These are phyloP conservation scores for Citrus inodora DNA, from an alignment of 345 rosid genomes.

Conservation along the genomic window DNA sequence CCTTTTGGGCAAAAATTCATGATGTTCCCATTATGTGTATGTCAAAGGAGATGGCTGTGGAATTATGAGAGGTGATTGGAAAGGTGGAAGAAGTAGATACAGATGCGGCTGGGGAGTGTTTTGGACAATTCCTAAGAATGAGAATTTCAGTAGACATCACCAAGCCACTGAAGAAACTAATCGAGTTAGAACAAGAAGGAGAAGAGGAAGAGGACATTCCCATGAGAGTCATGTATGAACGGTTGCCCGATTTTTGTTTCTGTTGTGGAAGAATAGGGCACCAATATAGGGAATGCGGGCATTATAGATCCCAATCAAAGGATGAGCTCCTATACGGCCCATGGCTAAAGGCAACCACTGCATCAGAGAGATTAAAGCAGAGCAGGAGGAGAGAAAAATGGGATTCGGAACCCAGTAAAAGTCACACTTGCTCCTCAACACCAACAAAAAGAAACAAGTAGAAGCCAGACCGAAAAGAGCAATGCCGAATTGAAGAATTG, in stretches of 20 bases:
- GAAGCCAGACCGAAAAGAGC: fast-evolving
- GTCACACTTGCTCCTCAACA: too few species aligned
- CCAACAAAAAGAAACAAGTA: too few species aligned
- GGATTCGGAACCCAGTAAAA: too few species aligned
- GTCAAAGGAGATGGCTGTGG: not conserved
- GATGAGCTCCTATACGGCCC: too few species aligned
- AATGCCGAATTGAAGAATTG: fast-evolving
- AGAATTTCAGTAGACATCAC: not conserved
- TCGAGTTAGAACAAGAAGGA: not conserved
- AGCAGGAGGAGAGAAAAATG: too few species aligned
- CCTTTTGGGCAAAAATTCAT: not conserved
- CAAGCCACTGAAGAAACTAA: not conserved
- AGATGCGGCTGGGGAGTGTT: not conserved
- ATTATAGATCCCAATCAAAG: too few species aligned
- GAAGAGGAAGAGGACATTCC: not conserved
- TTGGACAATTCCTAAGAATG: not conserved
- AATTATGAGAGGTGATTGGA: not conserved
- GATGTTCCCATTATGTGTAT: not conserved
- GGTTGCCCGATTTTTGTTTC: not conserved
- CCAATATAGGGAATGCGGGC: too few species aligned
- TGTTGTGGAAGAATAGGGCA: not conserved
- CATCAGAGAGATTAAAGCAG: too few species aligned
- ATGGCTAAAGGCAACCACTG: too few species aligned
- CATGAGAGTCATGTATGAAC: not conserved
- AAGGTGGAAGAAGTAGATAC: not conserved